These are phyloP conservation scores for Neofusicoccum laricinum DNA, from an alignment of 2,329 filamentous ascomycete genomes.

Conservation along the genomic window DNA sequence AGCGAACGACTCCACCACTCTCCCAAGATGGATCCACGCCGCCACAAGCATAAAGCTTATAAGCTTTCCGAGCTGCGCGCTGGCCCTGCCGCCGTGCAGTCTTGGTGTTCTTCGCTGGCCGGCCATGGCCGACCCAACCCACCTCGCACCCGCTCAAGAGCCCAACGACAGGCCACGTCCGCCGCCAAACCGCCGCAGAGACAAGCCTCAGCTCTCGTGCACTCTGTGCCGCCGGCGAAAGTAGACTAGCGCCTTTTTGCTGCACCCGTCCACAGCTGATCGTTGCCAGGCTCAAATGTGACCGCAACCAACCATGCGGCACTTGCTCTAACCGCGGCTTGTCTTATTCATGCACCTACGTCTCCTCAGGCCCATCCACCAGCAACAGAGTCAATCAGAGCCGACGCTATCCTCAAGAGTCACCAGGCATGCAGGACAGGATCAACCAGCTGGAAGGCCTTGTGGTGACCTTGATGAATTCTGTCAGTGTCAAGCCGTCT, in stretches of 20 bases:
- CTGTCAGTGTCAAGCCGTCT: background rate
- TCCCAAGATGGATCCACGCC: no score
- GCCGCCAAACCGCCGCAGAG: conserved; percentile 28
- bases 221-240: conserved; percentile 28
- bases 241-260: conserved; percentile 19
- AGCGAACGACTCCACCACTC: no score
- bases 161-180: conserved; percentile 18
- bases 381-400: background rate
- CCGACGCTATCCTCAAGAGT: background rate
- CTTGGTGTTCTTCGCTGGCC: background rate
- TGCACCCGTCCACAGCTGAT: background rate
- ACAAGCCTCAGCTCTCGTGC: conserved; percentile 32
- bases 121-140: background rate
- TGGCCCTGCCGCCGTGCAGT: no score
- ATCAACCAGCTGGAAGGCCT: conserved; percentile 26
- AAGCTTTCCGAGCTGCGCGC: no score
- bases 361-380: background rate
- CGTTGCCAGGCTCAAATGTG: conserved; percentile 22
- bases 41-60: no score
- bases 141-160: conserved; percentile 20
- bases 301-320: conserved; percentile 3
- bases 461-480: conserved; percentile 1
- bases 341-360: background rate
- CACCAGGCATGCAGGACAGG: conserved; percentile 13
- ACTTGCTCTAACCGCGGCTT: conserved; percentile 16